Conservation (phyloP, 169 alveolate genomes). For the Plasmodium falciparum region DNA sequence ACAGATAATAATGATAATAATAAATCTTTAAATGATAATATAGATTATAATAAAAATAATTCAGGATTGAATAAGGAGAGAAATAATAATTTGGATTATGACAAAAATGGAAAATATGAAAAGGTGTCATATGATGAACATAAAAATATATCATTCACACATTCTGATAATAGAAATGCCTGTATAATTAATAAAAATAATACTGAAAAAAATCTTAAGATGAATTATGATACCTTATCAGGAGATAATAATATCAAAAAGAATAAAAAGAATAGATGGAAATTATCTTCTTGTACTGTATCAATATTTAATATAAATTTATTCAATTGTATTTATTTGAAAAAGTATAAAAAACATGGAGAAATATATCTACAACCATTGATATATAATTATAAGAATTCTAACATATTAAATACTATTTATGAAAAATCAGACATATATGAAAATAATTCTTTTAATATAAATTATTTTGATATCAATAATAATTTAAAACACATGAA, state of each 20-base stretch:
- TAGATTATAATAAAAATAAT: not conserved
- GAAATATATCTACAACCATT: constrained; percentile 43
- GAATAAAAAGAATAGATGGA: constrained; percentile 30
- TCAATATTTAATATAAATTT: constrained; percentile 62
- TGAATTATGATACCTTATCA: too few species aligned
- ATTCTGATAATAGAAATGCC: too few species aligned
- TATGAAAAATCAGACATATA: not conserved
- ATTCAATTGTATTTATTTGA: constrained; percentile 63
- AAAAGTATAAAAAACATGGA: constrained; percentile 30
- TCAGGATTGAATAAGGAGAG: not conserved
- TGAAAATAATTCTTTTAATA: constrained; percentile 14
- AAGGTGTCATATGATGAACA: not conserved
- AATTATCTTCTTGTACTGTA: constrained; percentile 21
- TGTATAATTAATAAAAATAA: too few species aligned
- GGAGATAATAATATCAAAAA: not conserved
- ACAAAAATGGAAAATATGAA: constrained; percentile 3
- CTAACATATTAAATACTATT: constrained; percentile 11
- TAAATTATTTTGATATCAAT: constrained; percentile 16
- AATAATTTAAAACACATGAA: constrained; percentile 4
- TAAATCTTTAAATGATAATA: not conserved
- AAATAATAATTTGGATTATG: not conserved
- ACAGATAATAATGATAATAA: not conserved
- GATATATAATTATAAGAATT: constrained; percentile 47
- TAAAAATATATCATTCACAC: not conserved
- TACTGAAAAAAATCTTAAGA: too few species aligned